Base-by-base conservation (phyloP, 495 filamentous ascomycete species). In the Copromyces sp. region DNA sequence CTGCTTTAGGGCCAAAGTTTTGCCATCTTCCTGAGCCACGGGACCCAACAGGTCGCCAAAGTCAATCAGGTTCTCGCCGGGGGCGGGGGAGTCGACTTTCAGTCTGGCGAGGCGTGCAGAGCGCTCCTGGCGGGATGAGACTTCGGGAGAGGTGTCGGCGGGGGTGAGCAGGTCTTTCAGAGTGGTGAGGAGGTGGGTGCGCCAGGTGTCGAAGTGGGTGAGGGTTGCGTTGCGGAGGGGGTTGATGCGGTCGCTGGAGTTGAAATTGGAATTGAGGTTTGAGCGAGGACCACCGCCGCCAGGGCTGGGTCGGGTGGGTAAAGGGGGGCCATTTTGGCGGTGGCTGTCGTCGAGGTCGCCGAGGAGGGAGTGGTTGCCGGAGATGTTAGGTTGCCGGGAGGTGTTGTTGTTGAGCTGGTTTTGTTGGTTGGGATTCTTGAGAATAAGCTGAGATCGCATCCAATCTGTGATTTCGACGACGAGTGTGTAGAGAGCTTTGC, bases 391-490 rank as follows among this genome's bases (percentile, higher is more conserved):
- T 41, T 71, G 9, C 16, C 68, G 29, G 44, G 11, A 9, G 9
- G 38, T 39, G 38, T 45, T 45, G 44, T 42, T 70, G 24, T n/a
- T 71, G 47, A 32, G 39, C 20, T 16, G 42, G 20, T 32, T 32
- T 7, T 9, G 41, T n/a, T 59, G 17, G 11, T 42, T 47, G 24
- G 39, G 39, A 16, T 68, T 73, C 39, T 72, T 47, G 38, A 84
- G 72, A 39, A 82, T 78, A 16, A 84, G 47, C 59, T 84, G 82
- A 3, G 81, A 81, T 41, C 82, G 82, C 83, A 84, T 84, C 53
- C 76, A 81, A 20, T 71, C 73, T 3, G 74, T 78, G 72, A 83
- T 82, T 32, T 84, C 81, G 38, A 74, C 53, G 32, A 83, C 73
- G 32, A 86, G 81, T 20, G 69, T 75, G 73, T 83, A 83, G 24